These are phyloP conservation scores for Alternaria rosae DNA, from an alignment of 2,329 filamentous ascomycete species.

Conservation along the genomic window DNA sequence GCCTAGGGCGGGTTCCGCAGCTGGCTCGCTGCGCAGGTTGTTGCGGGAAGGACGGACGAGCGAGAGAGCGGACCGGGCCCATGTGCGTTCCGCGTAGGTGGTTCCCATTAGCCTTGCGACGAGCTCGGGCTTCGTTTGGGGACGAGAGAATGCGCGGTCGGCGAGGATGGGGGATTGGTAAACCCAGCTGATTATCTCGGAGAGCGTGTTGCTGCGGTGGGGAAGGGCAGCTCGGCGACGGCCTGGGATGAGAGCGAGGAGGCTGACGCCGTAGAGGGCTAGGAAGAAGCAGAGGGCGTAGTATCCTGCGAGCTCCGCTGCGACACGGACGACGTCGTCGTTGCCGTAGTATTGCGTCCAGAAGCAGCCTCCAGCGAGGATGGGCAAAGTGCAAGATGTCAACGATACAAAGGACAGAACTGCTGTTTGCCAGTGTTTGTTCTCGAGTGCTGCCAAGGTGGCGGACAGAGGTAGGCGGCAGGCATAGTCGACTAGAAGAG, in stretches of 20 bases:
- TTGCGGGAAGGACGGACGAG: constrained; percentile 40
- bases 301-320: constrained; percentile 75
- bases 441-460: constrained; percentile 64
- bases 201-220: constrained; percentile 74
- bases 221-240: constrained; percentile 72
- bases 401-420: constrained; percentile 66
- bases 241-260: constrained; percentile 65
- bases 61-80: constrained; percentile 34
- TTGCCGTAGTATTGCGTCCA: constrained; percentile 70
- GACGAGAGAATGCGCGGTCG: constrained; percentile 76
- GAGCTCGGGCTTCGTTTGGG: constrained; percentile 72
- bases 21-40: constrained; percentile 36
- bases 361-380: constrained; percentile 74
- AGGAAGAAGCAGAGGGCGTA: constrained; percentile 76
- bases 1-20: constrained; percentile 25
- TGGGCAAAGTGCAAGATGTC: constrained; percentile 68
- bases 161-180: constrained; percentile 74
- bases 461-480: constrained; percentile 69
- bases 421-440: constrained; percentile 72
- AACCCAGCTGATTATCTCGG: constrained; percentile 79
- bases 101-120: constrained; percentile 70
- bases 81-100: constrained; percentile 55
- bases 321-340: constrained; percentile 57
- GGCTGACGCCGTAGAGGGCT: constrained; percentile 70
- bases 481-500: constrained; percentile 74